phyloP scores from a whole-genome alignment of 352 stramenopile species.

The Phytophthora macrochlamydospora region DNA sequence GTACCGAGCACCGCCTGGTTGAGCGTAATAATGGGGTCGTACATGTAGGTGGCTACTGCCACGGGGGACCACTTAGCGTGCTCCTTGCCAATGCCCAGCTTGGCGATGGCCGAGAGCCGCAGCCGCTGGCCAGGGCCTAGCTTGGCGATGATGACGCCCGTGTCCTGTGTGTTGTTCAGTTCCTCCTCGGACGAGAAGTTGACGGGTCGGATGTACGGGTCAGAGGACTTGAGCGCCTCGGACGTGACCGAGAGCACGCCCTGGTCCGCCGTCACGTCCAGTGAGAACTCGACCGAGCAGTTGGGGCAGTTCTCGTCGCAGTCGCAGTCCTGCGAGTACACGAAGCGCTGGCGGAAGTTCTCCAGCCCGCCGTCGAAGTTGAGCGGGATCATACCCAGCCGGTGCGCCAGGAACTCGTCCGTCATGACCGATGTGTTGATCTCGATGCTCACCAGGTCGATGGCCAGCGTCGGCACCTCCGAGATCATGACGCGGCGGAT shows the following conservation, averaged over 20 bases:
- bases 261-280: slow-evolving; percentile 91
- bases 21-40: slow-evolving; percentile 90
- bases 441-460: slow-evolving; percentile 98
- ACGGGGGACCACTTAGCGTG: slow-evolving; percentile 98
- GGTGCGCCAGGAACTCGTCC: slow-evolving; percentile 98
- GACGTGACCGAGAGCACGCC: slow-evolving; percentile 78
- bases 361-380: slow-evolving; percentile 85
- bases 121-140: slow-evolving; percentile 94
- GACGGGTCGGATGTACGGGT: slow-evolving; percentile 86
- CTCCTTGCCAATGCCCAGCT: slow-evolving; percentile 95
- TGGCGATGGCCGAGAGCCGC: slow-evolving; percentile 95
- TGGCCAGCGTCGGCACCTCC: slow-evolving; percentile 97
- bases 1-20: slow-evolving; percentile 93
- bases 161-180: slow-evolving; percentile 95
- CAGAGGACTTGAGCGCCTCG: slow-evolving; percentile 79
- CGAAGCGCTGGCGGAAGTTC: slow-evolving; percentile 91
- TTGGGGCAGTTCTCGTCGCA: slow-evolving; percentile 96
- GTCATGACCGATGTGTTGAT: slow-evolving; percentile 98
- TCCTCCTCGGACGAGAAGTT: slow-evolving; percentile 90
- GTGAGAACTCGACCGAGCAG: slow-evolving; percentile 96
- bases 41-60: slow-evolving; percentile 94
- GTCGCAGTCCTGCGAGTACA: slow-evolving; percentile 90
- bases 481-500: slow-evolving; percentile 98
- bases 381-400: slow-evolving; percentile 97
- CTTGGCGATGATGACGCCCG: slow-evolving; percentile 97